Evolutionary conservation across 139 green algal genomes (phyloP), one percentile per base, ranked within the genome.

Genomic region (Chlorella sp.): DNA sequence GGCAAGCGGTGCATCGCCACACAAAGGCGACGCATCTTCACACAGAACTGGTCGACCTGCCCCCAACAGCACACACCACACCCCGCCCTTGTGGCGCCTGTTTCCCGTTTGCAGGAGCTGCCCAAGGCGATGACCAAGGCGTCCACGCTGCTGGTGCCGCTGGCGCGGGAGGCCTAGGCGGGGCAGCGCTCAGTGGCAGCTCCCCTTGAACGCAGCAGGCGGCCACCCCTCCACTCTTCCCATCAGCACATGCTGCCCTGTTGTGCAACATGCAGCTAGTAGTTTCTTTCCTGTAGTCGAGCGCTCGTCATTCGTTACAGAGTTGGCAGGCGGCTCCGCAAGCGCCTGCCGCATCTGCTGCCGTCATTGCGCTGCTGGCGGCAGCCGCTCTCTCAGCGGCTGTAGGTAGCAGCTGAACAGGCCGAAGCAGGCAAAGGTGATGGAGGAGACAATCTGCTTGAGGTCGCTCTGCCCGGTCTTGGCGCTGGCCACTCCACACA

Each of bases 371-470:
- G 2, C 12, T 21, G 51, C 12, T 15, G 51, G 51, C 51, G 51
- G 51, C 51, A 60, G 11, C 51, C 51, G 51, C 51, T 60, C 51
- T 60, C 51, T 20, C 11, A 60, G 51, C 51, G 67, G 80, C 67
- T 70, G 30, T 55, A 85, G 51, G 80, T 85, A 85, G 41, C 30
- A 56, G 3, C 51, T 72, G 25, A 79, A 56, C 26, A 85, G 80
- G 18, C 67, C 80, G 60, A 85, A 85, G n/a, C 68, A 2, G 30
- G 80, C 80, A 62, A 85, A 79, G 12, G 69, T 69, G 44, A 78
- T 30, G 67, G 67, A 79, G 47, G 41, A 64, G 0, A 85, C 32
- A 41, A 79, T 63, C 68, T 85, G 80, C 51, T 78, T 79, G 34
- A 79, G n/a, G 80, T 85, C 67, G 0, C 47, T 11, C 15, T 78